phyloP scores from a whole-genome alignment of 495 filamentous ascomycete genomes.

The Trichoderma reesei region DNA sequence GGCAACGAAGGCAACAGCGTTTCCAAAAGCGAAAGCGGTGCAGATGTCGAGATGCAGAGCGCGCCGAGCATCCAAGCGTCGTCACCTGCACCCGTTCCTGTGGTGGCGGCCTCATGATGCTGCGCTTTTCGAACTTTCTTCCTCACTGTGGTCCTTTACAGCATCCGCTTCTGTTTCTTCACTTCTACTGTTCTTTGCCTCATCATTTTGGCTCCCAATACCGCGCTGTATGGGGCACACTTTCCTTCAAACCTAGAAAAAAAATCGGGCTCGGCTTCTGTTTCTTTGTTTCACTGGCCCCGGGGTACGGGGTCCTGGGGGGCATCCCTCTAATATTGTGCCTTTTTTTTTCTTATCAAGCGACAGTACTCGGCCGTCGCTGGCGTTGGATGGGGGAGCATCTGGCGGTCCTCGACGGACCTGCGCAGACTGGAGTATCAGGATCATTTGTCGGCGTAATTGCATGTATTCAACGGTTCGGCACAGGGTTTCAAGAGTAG shows the following conservation, averaged over 20 bases:
- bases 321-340: not conserved
- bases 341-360: not conserved
- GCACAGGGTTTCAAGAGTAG: conserved; percentile 4
- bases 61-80: conserved; percentile 29
- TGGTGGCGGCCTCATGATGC: conserved; percentile 20
- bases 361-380: not conserved
- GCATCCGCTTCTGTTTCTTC: not conserved
- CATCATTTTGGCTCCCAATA: not conserved
- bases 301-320: not conserved
- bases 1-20: conserved; percentile 37
- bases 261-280: conserved; percentile 1
- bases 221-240: conserved; percentile 3
- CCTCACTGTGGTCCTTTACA: not conserved
- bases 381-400: not conserved
- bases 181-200: not conserved
- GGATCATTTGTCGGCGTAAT: conserved; percentile 8
- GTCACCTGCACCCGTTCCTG: conserved; percentile 34
- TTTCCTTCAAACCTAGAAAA: conserved; percentile 14
- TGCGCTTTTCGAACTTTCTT: not conserved
- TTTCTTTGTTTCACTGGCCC: not conserved
- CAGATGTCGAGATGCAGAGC: conserved; percentile 37
- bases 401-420: not conserved
- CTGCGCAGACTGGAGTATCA: conserved; percentile 4
- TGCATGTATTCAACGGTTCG: not conserved
- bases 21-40: conserved; percentile 49